Base-by-base conservation (phyloP, 2,329 filamentous ascomycete species). In the Clarireedia monteithiana region DNA sequence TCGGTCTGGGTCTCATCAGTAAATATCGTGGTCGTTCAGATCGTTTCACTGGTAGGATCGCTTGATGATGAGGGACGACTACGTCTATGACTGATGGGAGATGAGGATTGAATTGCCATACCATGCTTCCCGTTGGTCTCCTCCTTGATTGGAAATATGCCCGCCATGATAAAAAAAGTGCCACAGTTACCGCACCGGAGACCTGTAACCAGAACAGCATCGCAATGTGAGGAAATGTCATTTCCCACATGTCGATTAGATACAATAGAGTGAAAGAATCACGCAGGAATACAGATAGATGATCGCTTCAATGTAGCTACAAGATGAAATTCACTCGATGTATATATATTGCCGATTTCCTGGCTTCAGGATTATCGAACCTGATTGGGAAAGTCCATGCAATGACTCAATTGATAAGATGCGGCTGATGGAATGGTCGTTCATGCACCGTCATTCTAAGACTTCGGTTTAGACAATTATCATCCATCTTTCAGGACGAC, bases 301-400 rank as follows among this genome's bases (percentile, higher is more conserved):
- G 14, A 34, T 4, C 10, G 30, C 5, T 34, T 9, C 10, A 34
- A 34, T 34, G 30, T 34, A 4, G 30, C 10, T 12, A 12, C 9
- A 12, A 10, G 30, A 12, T 34, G 30, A 12, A 12, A 34, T 34
- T 14, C 30, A 34, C 30, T 34, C 12, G 30, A 34, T 34, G 30
- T 34, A 3, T 34, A 34, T 34, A 34, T 34, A 34, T 34, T 34
- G 30, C 30, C 39, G 17, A 17, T n/a, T 26, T 26, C 42, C 20
- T 45, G 42, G 20, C 42, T 26, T 38, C 52, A 50, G 52, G 52
- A 55, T 50, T 24, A 42, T 4, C 26, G 17, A 23, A 5, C 52
- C 27, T 40, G 38, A 55, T 42, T 44, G 1, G 52, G 52, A 44
- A 55, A 26, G 46, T 55, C 14, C 14, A 50, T n/a, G n/a, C 44